Base-by-base conservation (phyloP, 768 basidiomycete species). In the Lentinula guzmanii region DNA sequence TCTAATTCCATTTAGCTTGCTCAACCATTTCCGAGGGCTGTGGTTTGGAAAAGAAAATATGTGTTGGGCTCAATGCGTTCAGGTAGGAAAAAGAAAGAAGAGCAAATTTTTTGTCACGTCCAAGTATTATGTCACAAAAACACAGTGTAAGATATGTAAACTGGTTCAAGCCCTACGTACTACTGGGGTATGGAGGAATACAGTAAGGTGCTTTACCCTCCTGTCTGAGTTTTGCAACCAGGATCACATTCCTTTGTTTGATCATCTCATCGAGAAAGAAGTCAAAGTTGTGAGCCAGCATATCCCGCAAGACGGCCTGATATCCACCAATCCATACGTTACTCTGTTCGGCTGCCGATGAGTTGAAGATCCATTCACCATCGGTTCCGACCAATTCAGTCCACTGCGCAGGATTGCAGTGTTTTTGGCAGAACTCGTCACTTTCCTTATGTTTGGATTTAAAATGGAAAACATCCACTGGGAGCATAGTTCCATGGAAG, bases 181-280 rank as follows among this genome's bases (percentile, higher is more conserved):
- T 24, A 24, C 24, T 24, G 24, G 24, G 37, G 13, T 39, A 39
- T 13, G 37, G 37, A 8, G 37, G 37, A 39, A 39, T 39, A 39
- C 13, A 13, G 13, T 39, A 39, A 9, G 37, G 37, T 8, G 7
- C 13, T 39, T 39, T 39, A 8, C 37, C 37, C 13, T 39, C 37
- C 13, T 13, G 37, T 39, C 37, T 8, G 13, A 61, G 50, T 33
- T 53, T 51, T 8, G 28, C 51, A 9, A 61, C 21, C 5, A 37
- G 10, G 10, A 45, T 9, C 28, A 2, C 16, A 24, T 61, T 61
- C 16, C 45, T 18, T 3, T 28, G 18, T 35, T 62, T 16, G 37
- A 76, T 70, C 71, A 76, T 70, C 54, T 76, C 69, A 64, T 76
- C 75, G 0, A 76, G 60, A 55, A 71, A 74, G 34, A 76, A 77